A percentile compares a stretch with the other conserved stretches of the same genome.
phyloP scores from a whole-genome alignment of 805 yeast species.

The Kodamaea jinghongensis region DNA sequence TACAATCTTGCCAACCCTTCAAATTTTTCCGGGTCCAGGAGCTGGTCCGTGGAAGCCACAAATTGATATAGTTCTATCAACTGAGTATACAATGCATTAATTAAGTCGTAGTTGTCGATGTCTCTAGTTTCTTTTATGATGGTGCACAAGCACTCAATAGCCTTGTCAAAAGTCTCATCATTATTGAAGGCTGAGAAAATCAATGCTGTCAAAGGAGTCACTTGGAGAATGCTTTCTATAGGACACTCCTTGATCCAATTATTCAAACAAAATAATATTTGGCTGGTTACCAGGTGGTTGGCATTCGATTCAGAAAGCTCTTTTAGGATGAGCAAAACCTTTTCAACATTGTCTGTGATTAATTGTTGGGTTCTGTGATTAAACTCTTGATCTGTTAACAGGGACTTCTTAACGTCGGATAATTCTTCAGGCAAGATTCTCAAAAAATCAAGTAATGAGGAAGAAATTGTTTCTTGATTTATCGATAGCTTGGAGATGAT shows the following conservation, averaged over 20 bases:
- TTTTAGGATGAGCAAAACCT: constrained; percentile 62
- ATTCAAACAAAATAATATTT: constrained; percentile 68
- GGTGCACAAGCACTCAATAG: constrained; percentile 83
- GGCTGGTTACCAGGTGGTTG: constrained; percentile 20
- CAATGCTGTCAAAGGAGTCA: constrained; percentile 62
- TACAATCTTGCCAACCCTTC: constrained; percentile 72
- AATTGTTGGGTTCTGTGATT: constrained; percentile 59
- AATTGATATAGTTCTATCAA: constrained; percentile 59
- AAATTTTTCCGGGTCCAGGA: constrained; percentile 63
- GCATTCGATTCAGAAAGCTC: constrained; percentile 32
- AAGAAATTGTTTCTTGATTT: constrained; percentile 34
- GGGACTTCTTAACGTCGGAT: constrained; percentile 69
- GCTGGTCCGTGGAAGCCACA: constrained; percentile 34
- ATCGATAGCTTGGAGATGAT: constrained; percentile 50
- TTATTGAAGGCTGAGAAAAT: constrained; percentile 60
- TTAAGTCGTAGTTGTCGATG: constrained; percentile 57
- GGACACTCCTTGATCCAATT: constrained; percentile 92
- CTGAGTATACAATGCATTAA: constrained; percentile 66
- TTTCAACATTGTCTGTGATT: constrained; percentile 63
- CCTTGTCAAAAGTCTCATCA: constrained; percentile 74
- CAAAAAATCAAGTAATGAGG: constrained; percentile 68
- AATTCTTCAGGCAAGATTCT: constrained; percentile 91
- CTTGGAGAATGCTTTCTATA: constrained; percentile 61
- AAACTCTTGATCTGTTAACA: constrained; percentile 80
- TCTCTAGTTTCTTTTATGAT: constrained; percentile 82